phyloP scores from a whole-genome alignment of 805 yeast species.

The Danielia reshetovae region DNA sequence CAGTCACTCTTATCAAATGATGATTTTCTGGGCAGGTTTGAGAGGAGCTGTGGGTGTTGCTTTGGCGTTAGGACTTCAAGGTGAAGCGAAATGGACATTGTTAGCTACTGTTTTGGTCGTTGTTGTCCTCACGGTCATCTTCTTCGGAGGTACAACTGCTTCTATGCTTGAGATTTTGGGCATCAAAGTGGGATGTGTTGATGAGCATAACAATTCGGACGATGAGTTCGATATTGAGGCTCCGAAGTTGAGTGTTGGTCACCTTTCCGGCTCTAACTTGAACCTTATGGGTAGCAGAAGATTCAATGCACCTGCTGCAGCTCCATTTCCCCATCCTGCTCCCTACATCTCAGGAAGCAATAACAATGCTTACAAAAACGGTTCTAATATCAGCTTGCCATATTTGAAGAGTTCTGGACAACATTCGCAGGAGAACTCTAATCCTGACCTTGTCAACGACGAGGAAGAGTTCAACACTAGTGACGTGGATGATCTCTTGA shows the following conservation, averaged over 20 bases:
- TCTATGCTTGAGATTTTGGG: conserved; percentile 95
- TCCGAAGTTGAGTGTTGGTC: conserved; percentile 35
- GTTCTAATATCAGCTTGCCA: conserved; percentile 25
- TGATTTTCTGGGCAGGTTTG: conserved; percentile 99
- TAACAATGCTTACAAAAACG: conserved; percentile 21
- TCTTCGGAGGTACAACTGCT: conserved; percentile 98
- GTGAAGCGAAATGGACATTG: conserved; percentile 83
- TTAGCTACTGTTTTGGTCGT: conserved; percentile 95
- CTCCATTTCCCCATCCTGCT: neutral
- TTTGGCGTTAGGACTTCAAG: conserved; percentile 94
- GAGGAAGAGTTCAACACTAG: conserved; percentile 26
- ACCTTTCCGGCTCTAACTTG: conserved; percentile 7
- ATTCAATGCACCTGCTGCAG: conserved; percentile 1
- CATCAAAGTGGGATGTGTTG: conserved; percentile 86
- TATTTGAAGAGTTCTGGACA: conserved; percentile 12
- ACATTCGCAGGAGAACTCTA: conserved; percentile 14
- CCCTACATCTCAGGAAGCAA: conserved; percentile 3
- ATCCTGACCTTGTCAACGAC: conserved; percentile 20
- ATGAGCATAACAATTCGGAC: conserved; percentile 69
- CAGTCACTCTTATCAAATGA: conserved; percentile 93
- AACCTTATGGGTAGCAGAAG: conserved; percentile 23
- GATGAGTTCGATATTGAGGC: conserved; percentile 95
- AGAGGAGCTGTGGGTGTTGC: conserved; percentile 99
- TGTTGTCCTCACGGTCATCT: conserved; percentile 90
- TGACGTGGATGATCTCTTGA: conserved; percentile 38